Conservation (phyloP, 2,329 filamentous ascomycete species). For the Fusarium humuli region DNA sequence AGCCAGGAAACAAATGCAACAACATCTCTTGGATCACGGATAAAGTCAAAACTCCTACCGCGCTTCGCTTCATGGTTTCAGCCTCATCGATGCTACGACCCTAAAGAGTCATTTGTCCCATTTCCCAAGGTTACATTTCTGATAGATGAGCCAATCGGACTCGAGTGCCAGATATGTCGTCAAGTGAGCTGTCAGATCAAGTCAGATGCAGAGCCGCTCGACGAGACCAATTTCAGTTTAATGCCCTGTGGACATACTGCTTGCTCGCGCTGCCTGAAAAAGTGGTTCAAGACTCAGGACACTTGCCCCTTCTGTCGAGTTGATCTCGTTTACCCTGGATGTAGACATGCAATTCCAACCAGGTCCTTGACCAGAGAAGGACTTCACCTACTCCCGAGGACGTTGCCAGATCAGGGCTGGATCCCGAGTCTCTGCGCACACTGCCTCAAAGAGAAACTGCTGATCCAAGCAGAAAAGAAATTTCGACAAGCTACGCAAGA, state of each 20-base stretch:
- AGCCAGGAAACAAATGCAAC: neutral
- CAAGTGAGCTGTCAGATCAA: conserved; percentile 35
- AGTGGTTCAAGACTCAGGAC: conserved; percentile 43
- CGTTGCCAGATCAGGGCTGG: conserved; percentile 48
- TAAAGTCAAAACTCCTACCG: conserved; percentile 18
- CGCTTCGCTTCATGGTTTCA: conserved; percentile 34
- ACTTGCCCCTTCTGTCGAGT: conserved; percentile 53
- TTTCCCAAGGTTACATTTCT: conserved; percentile 47
- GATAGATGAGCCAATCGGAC: conserved; percentile 39
- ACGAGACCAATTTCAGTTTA: conserved; percentile 44
- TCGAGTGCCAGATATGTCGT: conserved; percentile 47
- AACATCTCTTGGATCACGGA: conserved; percentile 5
- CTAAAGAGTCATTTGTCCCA: conserved; percentile 42
- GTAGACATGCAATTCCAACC: conserved; percentile 47
- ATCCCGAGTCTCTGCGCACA: conserved; percentile 43
- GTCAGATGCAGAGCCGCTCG: conserved; percentile 20
- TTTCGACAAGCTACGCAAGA: conserved; percentile 21
- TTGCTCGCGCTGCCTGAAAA: conserved; percentile 46
- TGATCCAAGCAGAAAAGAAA: conserved; percentile 17
- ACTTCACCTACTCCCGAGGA: conserved; percentile 51
- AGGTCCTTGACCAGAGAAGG: conserved; percentile 46
- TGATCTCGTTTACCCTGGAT: conserved; percentile 45
- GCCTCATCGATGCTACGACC: conserved; percentile 33
- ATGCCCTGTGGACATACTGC: conserved; percentile 54
- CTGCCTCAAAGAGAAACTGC: conserved; percentile 30